Evolutionary conservation across 2,329 filamentous ascomycete genomes (phyloP), one percentile per base, ranked within the genome.

Genomic region (Verticillium nubilum): DNA sequence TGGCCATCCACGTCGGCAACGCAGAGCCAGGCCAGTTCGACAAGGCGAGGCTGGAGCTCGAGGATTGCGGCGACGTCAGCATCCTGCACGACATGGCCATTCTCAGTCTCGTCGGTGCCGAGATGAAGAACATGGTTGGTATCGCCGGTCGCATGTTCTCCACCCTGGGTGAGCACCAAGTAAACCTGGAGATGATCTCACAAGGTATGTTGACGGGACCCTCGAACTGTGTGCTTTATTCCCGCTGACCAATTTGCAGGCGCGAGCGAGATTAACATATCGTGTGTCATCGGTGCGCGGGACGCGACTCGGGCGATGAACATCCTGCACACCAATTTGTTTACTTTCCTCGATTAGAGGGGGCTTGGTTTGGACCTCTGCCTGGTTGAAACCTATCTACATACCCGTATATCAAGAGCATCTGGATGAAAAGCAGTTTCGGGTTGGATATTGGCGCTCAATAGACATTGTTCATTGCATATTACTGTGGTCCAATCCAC

Each of bases 181-280:
- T 99, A 70, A 99, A 99, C 73, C 92, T 99, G 67, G 95, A 99
- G 78, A 99, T 99, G 95, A 99, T 99, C 66, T 97, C 92, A 26
- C 95, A 99, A 78, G 95, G 95, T 94, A 81, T 69, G 80, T 69
- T 7, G 4, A 7, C 4, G 5, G 15, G n/a, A 1, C 10, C 26
- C 25, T 23, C 25, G 17, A 10, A 13, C 13, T 4, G 12, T 2
- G 17, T 19, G 15, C 26, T 9, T 17, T 53, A n/a, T 13, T 53
- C 9, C 28, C 13, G 27, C 52, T 50, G 25, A 50, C 19, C 42
- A 28, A 5, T 23, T 5, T 5, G 42, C 66, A 96, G 92, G 93
- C 68, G 95, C 95, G 27, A 97, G 93, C 72, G 95, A 99, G 79
- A 99, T 99, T 76, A 99, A 98, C 74, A 99, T 99, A 62, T 97